Percentiles rank a stretch among this genome's conserved stretches.
phyloP scores from a whole-genome alignment of 176 grass and related monocot species.

The Stipa capillata region DNA sequence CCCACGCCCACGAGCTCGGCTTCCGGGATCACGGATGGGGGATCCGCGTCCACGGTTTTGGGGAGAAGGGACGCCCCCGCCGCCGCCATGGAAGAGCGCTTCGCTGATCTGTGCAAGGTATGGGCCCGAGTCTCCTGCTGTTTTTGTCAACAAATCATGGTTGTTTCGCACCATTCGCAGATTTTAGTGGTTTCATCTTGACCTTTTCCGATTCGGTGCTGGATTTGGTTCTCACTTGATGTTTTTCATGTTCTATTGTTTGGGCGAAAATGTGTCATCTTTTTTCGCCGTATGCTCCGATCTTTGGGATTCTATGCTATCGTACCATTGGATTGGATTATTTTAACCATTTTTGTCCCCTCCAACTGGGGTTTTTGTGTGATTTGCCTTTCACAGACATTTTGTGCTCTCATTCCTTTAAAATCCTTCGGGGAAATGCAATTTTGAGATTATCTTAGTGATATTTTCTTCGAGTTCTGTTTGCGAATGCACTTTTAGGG shows the following conservation, averaged over 20 bases:
- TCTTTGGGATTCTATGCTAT: not conserved
- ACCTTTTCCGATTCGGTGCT: not conserved
- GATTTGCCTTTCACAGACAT: not conserved
- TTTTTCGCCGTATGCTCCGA: not conserved
- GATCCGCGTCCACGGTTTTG: not conserved
- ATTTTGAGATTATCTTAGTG: not conserved
- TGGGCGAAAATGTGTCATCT: not conserved
- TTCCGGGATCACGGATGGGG: not conserved
- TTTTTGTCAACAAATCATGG: not conserved
- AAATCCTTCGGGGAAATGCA: not conserved
- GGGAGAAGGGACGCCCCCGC: not conserved
- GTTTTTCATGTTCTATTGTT: not conserved
- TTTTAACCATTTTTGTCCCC: not conserved
- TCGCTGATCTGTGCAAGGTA: constrained; percentile 44
- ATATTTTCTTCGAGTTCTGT: not conserved
- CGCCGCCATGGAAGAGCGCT: constrained; percentile 20
- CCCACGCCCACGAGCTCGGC: constrained; percentile 19
- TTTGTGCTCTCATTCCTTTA: not conserved
- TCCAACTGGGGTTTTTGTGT: not conserved
- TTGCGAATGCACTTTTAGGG: not conserved
- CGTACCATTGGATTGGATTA: not conserved
- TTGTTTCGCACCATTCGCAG: not conserved
- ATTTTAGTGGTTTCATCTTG: not conserved
- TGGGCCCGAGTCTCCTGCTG: not conserved
- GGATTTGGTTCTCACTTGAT: not conserved